phyloP scores from a whole-genome alignment of 768 basidiomycete species.

The Daedaleopsis nitida region DNA sequence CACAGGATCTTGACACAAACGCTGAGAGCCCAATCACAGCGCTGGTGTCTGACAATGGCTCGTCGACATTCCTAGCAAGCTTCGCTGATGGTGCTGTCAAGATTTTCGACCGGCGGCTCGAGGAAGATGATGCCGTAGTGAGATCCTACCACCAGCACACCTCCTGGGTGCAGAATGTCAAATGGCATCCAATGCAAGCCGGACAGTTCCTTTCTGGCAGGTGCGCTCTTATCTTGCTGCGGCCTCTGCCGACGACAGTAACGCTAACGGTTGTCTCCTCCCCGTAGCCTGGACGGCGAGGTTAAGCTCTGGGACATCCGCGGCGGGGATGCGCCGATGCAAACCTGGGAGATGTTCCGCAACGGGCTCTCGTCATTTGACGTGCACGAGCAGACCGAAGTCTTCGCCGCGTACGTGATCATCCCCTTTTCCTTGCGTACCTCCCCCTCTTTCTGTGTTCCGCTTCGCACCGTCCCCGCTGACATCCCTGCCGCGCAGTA shows the following conservation, averaged over 20 bases:
- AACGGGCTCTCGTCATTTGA: slow-evolving; percentile 84
- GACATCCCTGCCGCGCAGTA: slow-evolving; percentile 34
- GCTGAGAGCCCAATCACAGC: slow-evolving; percentile 89
- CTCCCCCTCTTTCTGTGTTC: no score
- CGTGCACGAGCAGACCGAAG: slow-evolving; percentile 77
- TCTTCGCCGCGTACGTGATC: slow-evolving; percentile 79
- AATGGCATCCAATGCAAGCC: slow-evolving; percentile 71
- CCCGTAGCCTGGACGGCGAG: slow-evolving; percentile 77
- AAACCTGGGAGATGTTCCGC: slow-evolving; percentile 65
- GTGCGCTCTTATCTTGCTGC: slow-evolving; percentile 45
- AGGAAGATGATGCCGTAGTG: slow-evolving; percentile 81
- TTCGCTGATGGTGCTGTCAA: slow-evolving; percentile 92
- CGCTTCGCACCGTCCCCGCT: slow-evolving; percentile 13
- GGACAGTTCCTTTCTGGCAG: slow-evolving; percentile 84
- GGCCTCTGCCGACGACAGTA: not conserved
- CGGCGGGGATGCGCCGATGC: slow-evolving; percentile 54
- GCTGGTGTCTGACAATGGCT: slow-evolving; percentile 74
- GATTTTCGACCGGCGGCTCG: slow-evolving; percentile 88
- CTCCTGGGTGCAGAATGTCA: slow-evolving; percentile 90
- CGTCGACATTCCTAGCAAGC: slow-evolving; percentile 81
- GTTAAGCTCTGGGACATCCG: slow-evolving; percentile 93
- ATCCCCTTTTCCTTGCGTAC: not conserved
- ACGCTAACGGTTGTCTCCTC: not conserved
- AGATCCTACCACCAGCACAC: slow-evolving; percentile 72
- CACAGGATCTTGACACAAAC: slow-evolving; percentile 85